Percentiles rank a stretch among this genome's conserved stretches.
Evolutionary conservation across 164 flowering plant species (phyloP).

Genomic region (Vitis rupestris): DNA sequence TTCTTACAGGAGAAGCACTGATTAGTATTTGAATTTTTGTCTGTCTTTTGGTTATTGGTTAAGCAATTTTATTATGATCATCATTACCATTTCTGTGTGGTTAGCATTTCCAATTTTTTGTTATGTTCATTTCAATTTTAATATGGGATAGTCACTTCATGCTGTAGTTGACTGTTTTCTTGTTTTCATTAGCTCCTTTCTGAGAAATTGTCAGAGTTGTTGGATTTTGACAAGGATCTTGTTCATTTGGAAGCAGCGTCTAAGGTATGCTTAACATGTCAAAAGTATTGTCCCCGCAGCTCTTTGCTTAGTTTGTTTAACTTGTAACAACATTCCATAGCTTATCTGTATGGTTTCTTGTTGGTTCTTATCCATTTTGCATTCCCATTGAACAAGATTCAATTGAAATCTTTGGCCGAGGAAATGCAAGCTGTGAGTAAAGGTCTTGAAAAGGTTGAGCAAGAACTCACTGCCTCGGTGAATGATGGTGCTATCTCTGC

Average conservation of each 20-base stretch:
- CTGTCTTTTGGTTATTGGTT: too few species aligned
- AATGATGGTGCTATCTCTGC: constrained; percentile 82
- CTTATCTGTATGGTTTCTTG: background rate
- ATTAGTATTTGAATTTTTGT: too few species aligned
- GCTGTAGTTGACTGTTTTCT: constrained; percentile 3
- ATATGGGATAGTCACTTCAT: background rate
- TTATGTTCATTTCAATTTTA: background rate
- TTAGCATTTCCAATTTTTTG: background rate
- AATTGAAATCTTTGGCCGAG: constrained; percentile 92
- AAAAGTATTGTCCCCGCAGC: too few species aligned
- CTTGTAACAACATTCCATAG: background rate
- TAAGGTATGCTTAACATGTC: constrained; percentile 51
- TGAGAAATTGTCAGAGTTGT: constrained; percentile 92
- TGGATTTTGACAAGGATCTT: constrained; percentile 92
- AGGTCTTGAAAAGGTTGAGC: constrained; percentile 99
- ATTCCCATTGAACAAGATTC: constrained; percentile 49
- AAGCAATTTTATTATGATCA: too few species aligned
- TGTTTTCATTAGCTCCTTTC: constrained; percentile 55
- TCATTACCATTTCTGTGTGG: background rate
- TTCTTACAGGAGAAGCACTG: too few species aligned
- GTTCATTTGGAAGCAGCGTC: constrained; percentile 90
- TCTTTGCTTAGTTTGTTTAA: background rate
- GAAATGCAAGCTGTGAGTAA: constrained; percentile 99
- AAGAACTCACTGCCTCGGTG: constrained; percentile 84
- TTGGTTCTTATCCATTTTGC: background rate